Conservation (phyloP, 345 rosid species). For the Aquilaria sinensis region DNA sequence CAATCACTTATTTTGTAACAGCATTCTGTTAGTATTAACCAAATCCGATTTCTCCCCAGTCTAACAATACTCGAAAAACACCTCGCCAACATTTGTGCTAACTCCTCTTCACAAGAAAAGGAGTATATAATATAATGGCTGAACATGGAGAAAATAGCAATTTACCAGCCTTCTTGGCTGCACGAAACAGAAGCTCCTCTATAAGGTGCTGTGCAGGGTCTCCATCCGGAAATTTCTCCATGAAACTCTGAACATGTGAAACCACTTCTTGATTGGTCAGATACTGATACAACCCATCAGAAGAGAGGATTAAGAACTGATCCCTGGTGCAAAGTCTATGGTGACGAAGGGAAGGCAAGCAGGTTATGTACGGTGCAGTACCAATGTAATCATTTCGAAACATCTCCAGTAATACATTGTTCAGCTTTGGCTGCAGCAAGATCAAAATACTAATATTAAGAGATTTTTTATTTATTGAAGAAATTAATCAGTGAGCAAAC, state of each 20-base stretch:
- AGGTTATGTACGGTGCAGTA: slow-evolving; percentile 75
- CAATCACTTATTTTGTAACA: too few species aligned
- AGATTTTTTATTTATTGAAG: neutral
- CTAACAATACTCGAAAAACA: too few species aligned
- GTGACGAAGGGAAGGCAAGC: slow-evolving; percentile 82
- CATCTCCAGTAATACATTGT: slow-evolving; percentile 75
- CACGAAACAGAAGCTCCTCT: slow-evolving; percentile 87
- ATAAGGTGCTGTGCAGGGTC: slow-evolving; percentile 95
- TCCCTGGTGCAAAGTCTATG: slow-evolving; percentile 75
- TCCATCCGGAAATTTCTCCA: slow-evolving; percentile 95
- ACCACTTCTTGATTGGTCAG: slow-evolving; percentile 90
- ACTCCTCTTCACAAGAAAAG: neutral
- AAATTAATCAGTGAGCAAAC: neutral
- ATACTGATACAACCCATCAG: slow-evolving; percentile 96
- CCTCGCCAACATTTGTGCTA: too few species aligned
- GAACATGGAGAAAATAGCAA: neutral
- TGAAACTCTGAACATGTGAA: slow-evolving; percentile 64
- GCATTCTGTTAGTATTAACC: too few species aligned
- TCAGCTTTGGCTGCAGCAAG: slow-evolving; percentile 75
- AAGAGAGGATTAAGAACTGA: slow-evolving; percentile 86
- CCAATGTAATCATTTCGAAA: slow-evolving; percentile 88
- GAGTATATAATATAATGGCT: neutral
- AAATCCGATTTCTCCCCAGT: too few species aligned
- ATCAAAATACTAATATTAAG: slow-evolving; percentile 8
- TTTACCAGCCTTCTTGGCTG: slow-evolving; percentile 98